Evolutionary conservation across 73 alveolate species (phyloP), one percentile per base, ranked within the genome.

Genomic region (Paramecium octaurelia): DNA sequence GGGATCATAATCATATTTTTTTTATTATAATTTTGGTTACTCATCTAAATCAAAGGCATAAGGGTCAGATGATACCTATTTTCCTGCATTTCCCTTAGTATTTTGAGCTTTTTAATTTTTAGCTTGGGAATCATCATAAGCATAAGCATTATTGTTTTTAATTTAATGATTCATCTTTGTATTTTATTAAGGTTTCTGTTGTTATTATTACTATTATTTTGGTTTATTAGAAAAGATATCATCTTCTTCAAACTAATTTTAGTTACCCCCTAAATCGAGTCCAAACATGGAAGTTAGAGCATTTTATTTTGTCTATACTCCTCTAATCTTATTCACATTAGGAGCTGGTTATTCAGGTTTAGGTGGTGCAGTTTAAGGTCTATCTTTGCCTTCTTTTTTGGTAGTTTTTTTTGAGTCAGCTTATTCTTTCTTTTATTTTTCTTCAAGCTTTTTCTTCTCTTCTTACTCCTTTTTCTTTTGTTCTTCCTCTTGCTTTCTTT

Each of bases 41-140:
- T 86, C 96, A 93, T 93, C 94, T 24, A 93, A 88, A 54, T 88
- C 96, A 88, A 88, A 93, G 29, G 92, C 96, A 35, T 60, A 42
- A 11, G 92, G 92, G 35, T 88, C 96, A 44, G 50, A 44, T 21
- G 43, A 59, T 68, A 86, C 54, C 40, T 88, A 87, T 88, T 36
- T 42, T 11, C 38, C 42, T 4, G 34, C 9, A 12, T 21, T 38
- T 3, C 58, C 60, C 8, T 73, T 40, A 35, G 40, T 12, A 16
- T 73, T 73, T 34, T 10, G 38, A 6, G 6, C 5, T 14, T 73
- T 40, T 73, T 73, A 18, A 54, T 54, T 54, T 54, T 54, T 54
- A 16, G 69, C 0, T 73, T 38, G 34, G 16, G 60, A 1, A 2
- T 73, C 29, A 60, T 60, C 83, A 60, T 29, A 60, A 60, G 83